These are phyloP conservation scores for Carex scoparia DNA, from an alignment of 176 grass and related monocot species.

Conservation along the genomic window DNA sequence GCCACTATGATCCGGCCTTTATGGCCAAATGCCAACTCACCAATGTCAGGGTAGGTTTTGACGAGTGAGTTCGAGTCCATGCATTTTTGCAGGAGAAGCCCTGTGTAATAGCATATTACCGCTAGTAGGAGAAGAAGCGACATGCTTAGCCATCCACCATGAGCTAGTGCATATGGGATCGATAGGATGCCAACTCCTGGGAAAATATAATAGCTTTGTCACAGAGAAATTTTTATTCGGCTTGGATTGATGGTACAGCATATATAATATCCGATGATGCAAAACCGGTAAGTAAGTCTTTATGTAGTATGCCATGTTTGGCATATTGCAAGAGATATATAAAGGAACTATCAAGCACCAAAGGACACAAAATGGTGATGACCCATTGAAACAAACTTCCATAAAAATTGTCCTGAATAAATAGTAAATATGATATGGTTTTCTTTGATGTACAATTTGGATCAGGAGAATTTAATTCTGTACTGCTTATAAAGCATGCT, in stretches of 20 bases:
- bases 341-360: not conserved
- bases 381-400: not conserved
- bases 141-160: constrained; percentile 80
- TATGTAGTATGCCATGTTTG: not conserved
- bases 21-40: constrained; percentile 59
- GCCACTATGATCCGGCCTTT: constrained; percentile 48
- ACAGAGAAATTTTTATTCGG: not conserved
- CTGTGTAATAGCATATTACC: constrained; percentile 68
- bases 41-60: constrained; percentile 84
- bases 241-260: not conserved
- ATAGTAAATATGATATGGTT: not conserved
- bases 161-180: constrained; percentile 75
- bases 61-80: constrained; percentile 65
- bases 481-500: not conserved
- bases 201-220: not conserved
- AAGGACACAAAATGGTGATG: not conserved
- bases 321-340: not conserved
- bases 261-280: not conserved
- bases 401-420: not conserved
- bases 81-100: constrained; percentile 67
- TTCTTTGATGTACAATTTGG: not conserved
- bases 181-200: constrained; percentile 72
- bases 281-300: not conserved
- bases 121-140: constrained; percentile 51
- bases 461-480: not conserved